Evolutionary conservation across 805 yeast genomes (phyloP).

Genomic region (Jamesozyma piceae): DNA sequence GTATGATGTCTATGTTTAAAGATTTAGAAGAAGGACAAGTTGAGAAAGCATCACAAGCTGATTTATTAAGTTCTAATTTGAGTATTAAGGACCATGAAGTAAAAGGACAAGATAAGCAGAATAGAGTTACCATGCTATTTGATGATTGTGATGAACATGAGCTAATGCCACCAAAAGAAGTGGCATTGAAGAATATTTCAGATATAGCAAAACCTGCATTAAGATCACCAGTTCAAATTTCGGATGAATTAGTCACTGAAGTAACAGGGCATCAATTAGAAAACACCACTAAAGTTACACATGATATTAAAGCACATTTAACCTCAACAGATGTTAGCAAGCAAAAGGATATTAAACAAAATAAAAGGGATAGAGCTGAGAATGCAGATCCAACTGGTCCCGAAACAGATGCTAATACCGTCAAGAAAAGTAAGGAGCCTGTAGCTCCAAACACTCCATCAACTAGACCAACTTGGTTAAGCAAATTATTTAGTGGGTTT

Average conservation of each 20-base stretch:
- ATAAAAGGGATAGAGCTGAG: background rate
- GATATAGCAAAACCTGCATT: background rate
- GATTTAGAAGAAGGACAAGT: constrained; percentile 24
- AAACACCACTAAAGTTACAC: background rate
- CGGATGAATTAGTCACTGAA: no score
- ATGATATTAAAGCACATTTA: background rate
- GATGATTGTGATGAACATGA: constrained; percentile 18
- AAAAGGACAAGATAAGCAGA: constrained; percentile 4
- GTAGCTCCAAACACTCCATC: background rate
- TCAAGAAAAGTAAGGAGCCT: background rate
- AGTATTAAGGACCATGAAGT: background rate
- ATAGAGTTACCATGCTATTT: constrained; percentile 25
- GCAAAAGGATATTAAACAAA: background rate
- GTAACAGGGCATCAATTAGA: no score
- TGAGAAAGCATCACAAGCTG: constrained; percentile 2
- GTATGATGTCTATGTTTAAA: constrained; percentile 25
- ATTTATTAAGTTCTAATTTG: background rate
- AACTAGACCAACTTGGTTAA: constrained; percentile 18
- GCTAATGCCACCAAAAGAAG: background rate
- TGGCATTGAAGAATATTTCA: background rate
- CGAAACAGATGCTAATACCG: background rate
- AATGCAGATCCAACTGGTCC: background rate
- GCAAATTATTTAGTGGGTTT: constrained; percentile 18
- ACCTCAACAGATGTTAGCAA: background rate
- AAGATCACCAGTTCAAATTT: background rate